Conservation (phyloP, 139 green algal species). For the Haematococcus sp. region DNA sequence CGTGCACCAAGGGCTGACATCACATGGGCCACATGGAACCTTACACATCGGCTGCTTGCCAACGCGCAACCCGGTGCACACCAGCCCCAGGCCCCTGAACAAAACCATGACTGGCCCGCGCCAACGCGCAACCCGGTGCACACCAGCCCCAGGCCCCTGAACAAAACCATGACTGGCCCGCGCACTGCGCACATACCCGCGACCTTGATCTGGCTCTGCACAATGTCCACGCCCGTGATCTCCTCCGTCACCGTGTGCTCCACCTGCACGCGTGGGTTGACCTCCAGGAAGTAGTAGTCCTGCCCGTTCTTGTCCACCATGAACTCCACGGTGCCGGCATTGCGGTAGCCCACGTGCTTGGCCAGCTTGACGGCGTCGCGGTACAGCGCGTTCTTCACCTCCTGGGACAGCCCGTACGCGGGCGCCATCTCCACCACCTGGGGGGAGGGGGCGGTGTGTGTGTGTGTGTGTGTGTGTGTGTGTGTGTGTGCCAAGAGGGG, state of each 20-base stretch:
- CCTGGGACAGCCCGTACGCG: conserved; percentile 61
- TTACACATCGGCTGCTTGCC: no score
- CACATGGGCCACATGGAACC: no score
- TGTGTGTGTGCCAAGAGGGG: not conserved
- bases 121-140: no score
- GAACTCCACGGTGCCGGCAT: conserved; percentile 97
- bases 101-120: no score
- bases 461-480: not conserved
- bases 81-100: no score
- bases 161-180: no score
- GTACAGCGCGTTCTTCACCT: conserved; percentile 36
- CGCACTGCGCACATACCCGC: conserved; percentile 34
- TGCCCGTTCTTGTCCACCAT: conserved; percentile 90
- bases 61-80: no score
- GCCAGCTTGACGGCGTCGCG: conserved; percentile 74
- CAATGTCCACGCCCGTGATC: conserved; percentile 93
- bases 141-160: no score
- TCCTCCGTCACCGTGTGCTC: conserved; percentile 98
- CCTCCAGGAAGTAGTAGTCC: conserved; percentile 96
- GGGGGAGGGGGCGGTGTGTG: not conserved
- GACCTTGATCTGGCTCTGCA: conserved; percentile 89
- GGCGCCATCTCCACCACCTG: conserved; percentile 89
- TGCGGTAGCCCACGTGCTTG: conserved; percentile 77
- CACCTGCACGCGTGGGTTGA: conserved; percentile 95
- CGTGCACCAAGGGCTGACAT: no score